Conservation (phyloP, 2,329 filamentous ascomycete species). For the Aspergillus eucalypticola region DNA sequence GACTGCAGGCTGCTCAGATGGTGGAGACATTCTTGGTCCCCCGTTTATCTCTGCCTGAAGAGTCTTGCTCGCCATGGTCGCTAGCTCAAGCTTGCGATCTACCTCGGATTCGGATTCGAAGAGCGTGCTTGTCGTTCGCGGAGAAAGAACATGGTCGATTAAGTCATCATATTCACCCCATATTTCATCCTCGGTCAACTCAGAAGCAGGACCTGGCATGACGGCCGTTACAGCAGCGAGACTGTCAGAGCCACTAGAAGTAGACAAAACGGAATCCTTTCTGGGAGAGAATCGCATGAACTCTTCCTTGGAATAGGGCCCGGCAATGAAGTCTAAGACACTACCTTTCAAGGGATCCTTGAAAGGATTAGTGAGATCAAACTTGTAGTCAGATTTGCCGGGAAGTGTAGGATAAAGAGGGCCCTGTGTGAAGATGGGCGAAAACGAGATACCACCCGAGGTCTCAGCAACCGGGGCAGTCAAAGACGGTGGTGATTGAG, state of each 20-base stretch:
- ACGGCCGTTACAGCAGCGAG: conserved; percentile 66
- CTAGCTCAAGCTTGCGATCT: conserved; percentile 37
- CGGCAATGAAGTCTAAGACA: conserved; percentile 36
- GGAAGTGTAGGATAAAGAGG: background rate
- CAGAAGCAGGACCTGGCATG: conserved; percentile 62
- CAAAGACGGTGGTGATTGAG: conserved; percentile 44
- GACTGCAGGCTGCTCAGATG: conserved; percentile 26
- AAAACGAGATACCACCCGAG: conserved; percentile 26
- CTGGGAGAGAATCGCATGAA: conserved; percentile 74
- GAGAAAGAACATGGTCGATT: conserved; percentile 67
- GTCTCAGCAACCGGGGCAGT: conserved; percentile 29
- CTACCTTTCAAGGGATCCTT: conserved; percentile 34
- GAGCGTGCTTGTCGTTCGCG: conserved; percentile 33
- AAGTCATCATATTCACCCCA: conserved; percentile 95
- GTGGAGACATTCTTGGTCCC: conserved; percentile 15
- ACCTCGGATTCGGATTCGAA: conserved; percentile 17
- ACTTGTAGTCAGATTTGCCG: conserved; percentile 8
- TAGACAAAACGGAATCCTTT: conserved; percentile 69
- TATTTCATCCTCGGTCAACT: conserved; percentile 77
- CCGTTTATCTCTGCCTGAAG: conserved; percentile 40
- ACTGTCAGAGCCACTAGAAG: conserved; percentile 65
- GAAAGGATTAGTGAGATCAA: conserved; percentile 35
- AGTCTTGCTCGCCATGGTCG: conserved; percentile 40
- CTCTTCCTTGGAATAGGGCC: conserved; percentile 52
- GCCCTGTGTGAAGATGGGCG: conserved; percentile 14